Conservation (phyloP, 805 yeast species). For the Ogataea corticis region DNA sequence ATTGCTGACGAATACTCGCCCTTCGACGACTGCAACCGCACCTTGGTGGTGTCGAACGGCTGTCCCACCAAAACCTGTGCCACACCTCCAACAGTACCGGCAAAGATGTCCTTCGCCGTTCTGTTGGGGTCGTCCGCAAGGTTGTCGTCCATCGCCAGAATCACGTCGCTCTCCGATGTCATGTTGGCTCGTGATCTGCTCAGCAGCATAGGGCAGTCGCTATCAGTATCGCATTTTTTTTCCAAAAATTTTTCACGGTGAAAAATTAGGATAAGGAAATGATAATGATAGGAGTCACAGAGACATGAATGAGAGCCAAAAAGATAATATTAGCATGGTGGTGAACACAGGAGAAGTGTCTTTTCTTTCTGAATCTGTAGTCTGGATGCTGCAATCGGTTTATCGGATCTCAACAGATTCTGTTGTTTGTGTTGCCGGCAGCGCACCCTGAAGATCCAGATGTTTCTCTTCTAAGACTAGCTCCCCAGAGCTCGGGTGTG, state of each 20-base stretch:
- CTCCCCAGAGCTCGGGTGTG: too few relatives aligned
- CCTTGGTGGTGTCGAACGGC: constrained; percentile 95
- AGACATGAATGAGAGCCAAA: too few relatives aligned
- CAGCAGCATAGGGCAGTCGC: too few relatives aligned
- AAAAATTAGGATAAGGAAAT: neutral
- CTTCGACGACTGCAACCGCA: constrained; percentile 84
- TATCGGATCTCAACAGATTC: too few relatives aligned
- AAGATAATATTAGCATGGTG: too few relatives aligned
- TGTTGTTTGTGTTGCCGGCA: too few relatives aligned
- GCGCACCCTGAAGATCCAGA: too few relatives aligned
- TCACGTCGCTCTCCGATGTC: constrained; percentile 32
- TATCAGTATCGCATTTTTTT: neutral
- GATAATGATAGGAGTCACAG: too few relatives aligned
- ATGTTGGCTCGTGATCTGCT: constrained; percentile 10
- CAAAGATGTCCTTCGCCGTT: constrained; percentile 75
- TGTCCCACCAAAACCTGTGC: constrained; percentile 96
- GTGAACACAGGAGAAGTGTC: too few relatives aligned
- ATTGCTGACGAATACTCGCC: constrained; percentile 65
- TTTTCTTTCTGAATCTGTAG: too few relatives aligned
- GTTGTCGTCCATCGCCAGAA: constrained; percentile 27
- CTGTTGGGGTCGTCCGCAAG: constrained; percentile 32
- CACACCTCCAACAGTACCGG: constrained; percentile 94
- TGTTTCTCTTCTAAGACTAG: too few relatives aligned
- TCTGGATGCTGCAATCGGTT: too few relatives aligned
- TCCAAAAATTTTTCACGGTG: constrained; percentile 1